Evolutionary conservation across 2,329 filamentous ascomycete species (phyloP), one percentile per base, ranked within the genome.

Genomic region (Neonectria ditissima): DNA sequence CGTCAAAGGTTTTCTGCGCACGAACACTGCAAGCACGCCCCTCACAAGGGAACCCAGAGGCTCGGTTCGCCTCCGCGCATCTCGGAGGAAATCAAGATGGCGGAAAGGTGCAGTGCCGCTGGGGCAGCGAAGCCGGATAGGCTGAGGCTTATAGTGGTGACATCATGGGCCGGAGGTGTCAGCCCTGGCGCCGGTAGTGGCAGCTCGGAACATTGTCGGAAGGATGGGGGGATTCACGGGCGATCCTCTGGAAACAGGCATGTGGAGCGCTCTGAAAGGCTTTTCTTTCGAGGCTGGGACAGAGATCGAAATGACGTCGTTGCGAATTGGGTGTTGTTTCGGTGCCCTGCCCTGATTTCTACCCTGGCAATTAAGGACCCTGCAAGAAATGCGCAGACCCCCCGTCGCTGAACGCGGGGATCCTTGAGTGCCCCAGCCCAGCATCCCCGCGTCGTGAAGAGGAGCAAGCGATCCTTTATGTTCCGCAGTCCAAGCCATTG

Each of bases 61-160:
- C 47, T 4, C 28, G 47, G 47, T 50, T 50, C 28, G 47, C 47
- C 47, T 50, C 47, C n/a, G n/a, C 32, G 47, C n/a, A 50, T 50
- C 47, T 50, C 47, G 26, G 28, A 20, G 26, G n/a, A 20, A 18
- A 32, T 14, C 24, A 48, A 18, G 26, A 48, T 8, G 24, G 9
- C 45, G 24, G 16, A 28, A 28, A 11, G 20, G 13, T 22, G 41
- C 20, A 44, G 41, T 37, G 16, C 34, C 45, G 45, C 22, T 26
- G 45, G 6, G 24, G 24, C n/a, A 26, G 24, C 24, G 24, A 26
- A 6, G 24, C 24, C 24, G 24, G 24, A 47, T 16, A 16, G 44
- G 28, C n/a, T 22, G n/a, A 28, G 28, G 9, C 10, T 11, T 13
- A n/a, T 34, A 50, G 47, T 50, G n/a, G 28, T 50, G 47, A 50